Base-by-base conservation (phyloP, 371 early-diverging fungal genomes). In the Mucor irregularis region DNA sequence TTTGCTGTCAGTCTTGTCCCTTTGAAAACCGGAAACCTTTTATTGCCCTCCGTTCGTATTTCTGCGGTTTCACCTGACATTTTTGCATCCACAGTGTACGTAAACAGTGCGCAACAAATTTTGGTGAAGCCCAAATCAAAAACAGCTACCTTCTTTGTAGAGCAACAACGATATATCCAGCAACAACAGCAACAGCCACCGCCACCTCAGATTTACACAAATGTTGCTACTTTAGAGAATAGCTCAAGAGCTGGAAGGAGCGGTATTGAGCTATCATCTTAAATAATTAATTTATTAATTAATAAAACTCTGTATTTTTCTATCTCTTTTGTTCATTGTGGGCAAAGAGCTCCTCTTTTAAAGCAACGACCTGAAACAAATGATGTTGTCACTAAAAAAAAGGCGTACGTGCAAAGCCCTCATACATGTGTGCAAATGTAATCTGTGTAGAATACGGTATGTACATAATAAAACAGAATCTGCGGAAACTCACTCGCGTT, bases 111-210 rank as follows among this genome's bases (percentile, higher is more conserved):
- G 0, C 82, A 85, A 58, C 85, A 84, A 47, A 70, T 86, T 14
- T 70, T 86, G 46, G 78, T 86, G 24, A 77, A 82, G 34, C 85
- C 87, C 5, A 76, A 83, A 58, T 82, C 83, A 11, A 83, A 74
- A 17, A 81, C 84, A n/a, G 85, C 85, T 2, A 85, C 85, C 0
- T 86, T 86, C 46, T 82, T 86, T 57, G 78, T 86, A 17, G 87
- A 86, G 49, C 85, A 86, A 45, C 85, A 83, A 39, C 72, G 85
- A 21, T 73, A 74, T 46, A 46, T 78, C 29, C 71, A 71, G 31
- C 67, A 42, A 42, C 42, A n/a, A n/a, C n/a, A n/a, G n/a, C n/a
- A n/a, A n/a, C n/a, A n/a, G n/a, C n/a, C n/a, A n/a, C n/a, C n/a
- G n/a, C n/a, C n/a, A n/a, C 42, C 11, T 24, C 16, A 3, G 19